These are phyloP conservation scores for Dorcoceras hygrometricum DNA, from an alignment of 257 asterid genomes.

Conservation along the genomic window DNA sequence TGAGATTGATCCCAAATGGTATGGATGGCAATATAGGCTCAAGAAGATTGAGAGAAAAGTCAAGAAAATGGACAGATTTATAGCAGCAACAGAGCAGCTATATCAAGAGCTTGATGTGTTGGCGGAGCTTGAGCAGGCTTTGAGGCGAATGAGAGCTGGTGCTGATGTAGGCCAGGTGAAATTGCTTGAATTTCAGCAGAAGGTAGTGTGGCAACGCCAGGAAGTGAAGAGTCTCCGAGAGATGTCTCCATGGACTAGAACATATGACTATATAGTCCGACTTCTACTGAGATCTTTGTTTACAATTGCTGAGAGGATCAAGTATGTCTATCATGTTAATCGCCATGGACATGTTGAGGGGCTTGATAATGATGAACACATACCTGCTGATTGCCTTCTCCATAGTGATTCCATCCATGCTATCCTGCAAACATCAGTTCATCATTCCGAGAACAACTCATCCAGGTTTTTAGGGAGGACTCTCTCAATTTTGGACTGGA, in stretches of 20 bases:
- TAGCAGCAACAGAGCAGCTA: constrained; percentile 63
- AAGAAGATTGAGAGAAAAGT: constrained; percentile 86
- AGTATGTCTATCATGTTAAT: constrained; percentile 39
- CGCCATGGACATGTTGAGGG: constrained; percentile 32
- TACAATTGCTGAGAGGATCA: constrained; percentile 59
- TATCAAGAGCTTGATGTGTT: constrained; percentile 77
- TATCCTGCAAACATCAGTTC: constrained; percentile 38
- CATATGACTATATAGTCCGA: constrained; percentile 61
- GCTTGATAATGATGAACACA: constrained; percentile 23
- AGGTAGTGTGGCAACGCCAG: constrained; percentile 72
- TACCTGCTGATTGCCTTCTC: constrained; percentile 34
- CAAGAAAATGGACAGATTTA: constrained; percentile 86
- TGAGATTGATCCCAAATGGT: constrained; percentile 54
- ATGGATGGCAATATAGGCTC: constrained; percentile 49
- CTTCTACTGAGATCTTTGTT: constrained; percentile 65
- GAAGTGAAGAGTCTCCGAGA: constrained; percentile 83
- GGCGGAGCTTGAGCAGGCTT: constrained; percentile 69
- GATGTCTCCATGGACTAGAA: constrained; percentile 78
- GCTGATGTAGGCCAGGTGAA: constrained; percentile 45
- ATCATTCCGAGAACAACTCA: constrained; percentile 40
- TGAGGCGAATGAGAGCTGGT: constrained; percentile 60
- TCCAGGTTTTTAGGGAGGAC: constrained; percentile 56
- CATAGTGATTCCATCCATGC: constrained; percentile 53
- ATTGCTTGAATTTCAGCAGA: constrained; percentile 76
- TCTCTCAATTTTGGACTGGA: constrained; percentile 60